Conservation (phyloP, 225 moss, liverwort and hornwort species). For the Bryum argenteum region DNA sequence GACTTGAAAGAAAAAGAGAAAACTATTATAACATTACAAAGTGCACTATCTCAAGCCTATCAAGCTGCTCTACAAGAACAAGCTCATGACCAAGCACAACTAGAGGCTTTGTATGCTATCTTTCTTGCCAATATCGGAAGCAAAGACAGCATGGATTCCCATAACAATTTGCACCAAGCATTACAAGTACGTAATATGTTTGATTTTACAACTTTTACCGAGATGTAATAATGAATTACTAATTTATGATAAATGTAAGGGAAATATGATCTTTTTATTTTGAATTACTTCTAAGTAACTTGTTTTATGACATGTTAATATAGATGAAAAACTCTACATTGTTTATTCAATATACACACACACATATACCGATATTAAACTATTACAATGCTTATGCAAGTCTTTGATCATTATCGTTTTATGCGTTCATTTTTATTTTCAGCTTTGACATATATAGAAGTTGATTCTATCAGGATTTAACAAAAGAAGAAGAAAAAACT, state of each 20-base stretch:
- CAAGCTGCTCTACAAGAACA: constrained; percentile 55
- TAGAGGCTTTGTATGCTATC: constrained; percentile 56
- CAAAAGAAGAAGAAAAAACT: constrained; percentile 33
- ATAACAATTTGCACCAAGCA: constrained; percentile 37
- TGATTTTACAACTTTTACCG: not conserved
- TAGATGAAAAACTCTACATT: too few relatives aligned
- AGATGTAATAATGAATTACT: not conserved
- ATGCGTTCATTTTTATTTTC: not conserved
- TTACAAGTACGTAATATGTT: constrained; percentile 37
- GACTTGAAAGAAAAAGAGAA: constrained; percentile 69
- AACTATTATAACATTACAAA: constrained; percentile 57
- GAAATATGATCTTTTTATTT: too few relatives aligned
- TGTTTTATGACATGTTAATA: too few relatives aligned
- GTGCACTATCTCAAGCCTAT: constrained; percentile 44
- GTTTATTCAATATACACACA: too few relatives aligned
- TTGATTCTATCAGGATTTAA: constrained; percentile 36
- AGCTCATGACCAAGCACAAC: constrained; percentile 42
- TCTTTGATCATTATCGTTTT: too few relatives aligned
- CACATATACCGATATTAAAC: too few relatives aligned
- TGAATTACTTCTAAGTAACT: too few relatives aligned
- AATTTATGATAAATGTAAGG: too few relatives aligned
- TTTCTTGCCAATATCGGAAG: constrained; percentile 40
- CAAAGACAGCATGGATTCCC: not conserved
- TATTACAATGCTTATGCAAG: too few relatives aligned
- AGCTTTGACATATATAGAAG: not conserved